phyloP scores from a whole-genome alignment of 139 green algal genomes.

The Chlamydomonas sp. region DNA sequence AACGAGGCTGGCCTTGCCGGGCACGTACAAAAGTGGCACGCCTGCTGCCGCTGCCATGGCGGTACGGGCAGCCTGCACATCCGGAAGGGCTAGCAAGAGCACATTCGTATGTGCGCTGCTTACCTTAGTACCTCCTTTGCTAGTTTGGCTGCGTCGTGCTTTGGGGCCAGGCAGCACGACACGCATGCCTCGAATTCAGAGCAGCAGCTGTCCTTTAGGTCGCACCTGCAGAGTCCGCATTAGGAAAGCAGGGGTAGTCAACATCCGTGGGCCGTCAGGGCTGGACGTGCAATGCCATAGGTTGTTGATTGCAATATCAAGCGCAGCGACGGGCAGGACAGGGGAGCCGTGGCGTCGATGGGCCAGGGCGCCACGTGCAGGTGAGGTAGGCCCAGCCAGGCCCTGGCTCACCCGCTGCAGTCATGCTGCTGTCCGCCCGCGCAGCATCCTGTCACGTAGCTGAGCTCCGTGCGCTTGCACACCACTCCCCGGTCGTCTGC shows the following conservation, averaged over 20 bases:
- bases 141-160: constrained; percentile 46
- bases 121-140: constrained; percentile 41
- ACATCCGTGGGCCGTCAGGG: too few relatives aligned
- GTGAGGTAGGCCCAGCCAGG: too few relatives aligned
- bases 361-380: neutral
- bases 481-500: constrained; percentile 73
- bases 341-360: too few relatives aligned
- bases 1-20: too few relatives aligned
- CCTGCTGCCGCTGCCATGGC: too few relatives aligned
- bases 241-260: too few relatives aligned
- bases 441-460: constrained; percentile 77
- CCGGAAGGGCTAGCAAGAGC: neutral
- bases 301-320: neutral
- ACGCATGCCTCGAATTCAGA: constrained; percentile 81
- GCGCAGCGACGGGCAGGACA: neutral
- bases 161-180: constrained; percentile 80
- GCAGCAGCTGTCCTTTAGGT: constrained; percentile 74
- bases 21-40: too few relatives aligned
- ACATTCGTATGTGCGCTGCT: neutral
- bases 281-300: neutral
- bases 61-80: neutral
- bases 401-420: constrained; percentile 50
- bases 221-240: constrained; percentile 59
- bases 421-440: constrained; percentile 54
- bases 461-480: constrained; percentile 58